Evolutionary conservation across 345 rosid genomes (phyloP).

Genomic region (Acer campestre): DNA sequence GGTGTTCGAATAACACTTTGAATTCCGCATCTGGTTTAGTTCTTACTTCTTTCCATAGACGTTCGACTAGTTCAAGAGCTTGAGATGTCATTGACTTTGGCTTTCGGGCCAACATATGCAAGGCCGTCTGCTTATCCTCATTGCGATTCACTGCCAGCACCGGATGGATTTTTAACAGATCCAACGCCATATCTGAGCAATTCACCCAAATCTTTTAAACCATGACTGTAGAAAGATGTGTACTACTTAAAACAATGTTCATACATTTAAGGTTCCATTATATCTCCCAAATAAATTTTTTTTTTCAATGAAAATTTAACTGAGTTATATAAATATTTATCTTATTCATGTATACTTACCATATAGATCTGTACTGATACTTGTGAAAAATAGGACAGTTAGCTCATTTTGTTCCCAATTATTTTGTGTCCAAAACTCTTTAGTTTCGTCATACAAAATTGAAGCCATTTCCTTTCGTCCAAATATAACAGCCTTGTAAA

Average conservation of each 20-base stretch:
- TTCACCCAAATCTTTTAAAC: neutral
- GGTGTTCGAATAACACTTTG: neutral
- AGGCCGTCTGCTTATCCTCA: neutral
- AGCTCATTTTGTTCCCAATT: neutral
- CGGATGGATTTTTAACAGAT: neutral
- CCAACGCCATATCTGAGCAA: conserved; percentile 1
- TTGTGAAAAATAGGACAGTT: neutral
- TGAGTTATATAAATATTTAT: too few species aligned
- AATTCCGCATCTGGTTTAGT: neutral
- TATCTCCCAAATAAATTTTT: too few species aligned
- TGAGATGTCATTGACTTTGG: neutral
- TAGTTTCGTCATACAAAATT: neutral
- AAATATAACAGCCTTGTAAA: conserved; percentile 8
- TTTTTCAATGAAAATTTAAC: too few species aligned
- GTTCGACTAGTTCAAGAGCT: neutral
- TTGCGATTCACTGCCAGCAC: neutral
- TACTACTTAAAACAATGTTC: too few species aligned
- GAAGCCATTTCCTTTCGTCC: neutral
- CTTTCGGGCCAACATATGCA: conserved; percentile 1
- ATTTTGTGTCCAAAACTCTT: too few species aligned
- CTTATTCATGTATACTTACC: conserved; percentile 1
- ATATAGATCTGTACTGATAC: neutral
- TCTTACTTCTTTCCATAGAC: neutral
- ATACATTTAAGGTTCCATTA: too few species aligned
- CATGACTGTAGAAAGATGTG: neutral